phyloP scores from a whole-genome alignment of 306 rosid genomes.

The Cajanus cajan region DNA sequence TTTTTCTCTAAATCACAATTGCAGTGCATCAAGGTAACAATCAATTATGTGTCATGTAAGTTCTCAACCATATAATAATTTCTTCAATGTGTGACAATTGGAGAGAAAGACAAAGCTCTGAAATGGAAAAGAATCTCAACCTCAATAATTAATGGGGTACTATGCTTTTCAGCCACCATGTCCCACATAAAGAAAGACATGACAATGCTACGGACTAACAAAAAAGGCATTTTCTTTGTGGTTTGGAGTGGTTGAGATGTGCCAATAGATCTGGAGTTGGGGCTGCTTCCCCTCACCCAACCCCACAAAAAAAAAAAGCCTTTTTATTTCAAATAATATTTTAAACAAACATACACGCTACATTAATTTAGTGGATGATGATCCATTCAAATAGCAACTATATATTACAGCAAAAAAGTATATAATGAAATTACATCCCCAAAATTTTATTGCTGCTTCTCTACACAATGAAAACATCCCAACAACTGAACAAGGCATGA shows the following conservation, averaged over 20 bases:
- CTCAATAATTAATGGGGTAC: constrained; percentile 16
- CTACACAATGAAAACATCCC: constrained; percentile 41
- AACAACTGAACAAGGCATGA: constrained; percentile 32
- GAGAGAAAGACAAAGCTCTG: constrained; percentile 26
- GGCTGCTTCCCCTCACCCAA: constrained; percentile 8
- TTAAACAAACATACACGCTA: neutral
- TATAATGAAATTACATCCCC: constrained; percentile 12
- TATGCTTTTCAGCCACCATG: constrained; percentile 31
- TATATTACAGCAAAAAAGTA: neutral
- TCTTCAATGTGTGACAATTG: constrained; percentile 4
- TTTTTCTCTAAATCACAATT: neutral
- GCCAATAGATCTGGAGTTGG: neutral
- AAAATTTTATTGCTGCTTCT: constrained; percentile 42
- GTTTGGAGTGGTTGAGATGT: constrained; percentile 19
- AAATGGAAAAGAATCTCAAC: constrained; percentile 22
- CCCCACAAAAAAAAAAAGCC: neutral
- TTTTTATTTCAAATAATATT: neutral
- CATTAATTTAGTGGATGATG: neutral
- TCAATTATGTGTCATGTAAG: neutral
- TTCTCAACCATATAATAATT: neutral
- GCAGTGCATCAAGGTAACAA: neutral
- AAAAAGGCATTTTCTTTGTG: neutral
- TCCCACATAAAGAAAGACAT: constrained; percentile 24
- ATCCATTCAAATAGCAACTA: constrained; percentile 11
- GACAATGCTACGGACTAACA: neutral